Evolutionary conservation across 495 filamentous ascomycete genomes (phyloP).

Genomic region (Friedmanniomyces simplex): DNA sequence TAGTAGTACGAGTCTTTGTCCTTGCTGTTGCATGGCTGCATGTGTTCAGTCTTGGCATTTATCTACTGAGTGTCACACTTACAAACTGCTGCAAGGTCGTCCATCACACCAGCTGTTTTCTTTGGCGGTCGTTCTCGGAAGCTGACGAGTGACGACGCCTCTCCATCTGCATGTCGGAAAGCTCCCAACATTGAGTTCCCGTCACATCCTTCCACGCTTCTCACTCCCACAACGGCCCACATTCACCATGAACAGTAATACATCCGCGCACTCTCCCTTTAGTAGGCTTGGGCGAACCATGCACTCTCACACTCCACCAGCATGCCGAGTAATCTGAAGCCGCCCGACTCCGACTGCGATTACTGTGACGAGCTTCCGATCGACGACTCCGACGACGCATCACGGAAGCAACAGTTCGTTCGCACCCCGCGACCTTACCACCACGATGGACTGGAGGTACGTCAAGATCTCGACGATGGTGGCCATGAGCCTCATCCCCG

Average conservation of each 20-base stretch:
- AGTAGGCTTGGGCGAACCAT: no score
- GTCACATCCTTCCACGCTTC: no score
- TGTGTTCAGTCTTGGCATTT: no score
- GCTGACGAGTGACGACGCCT: no score
- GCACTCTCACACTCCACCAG: neutral
- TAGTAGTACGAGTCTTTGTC: neutral
- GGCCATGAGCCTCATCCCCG: neutral
- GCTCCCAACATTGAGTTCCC: no score
- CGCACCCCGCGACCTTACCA: conserved; percentile 9
- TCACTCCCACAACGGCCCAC: neutral
- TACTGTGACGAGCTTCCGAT: neutral
- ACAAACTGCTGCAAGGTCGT: no score
- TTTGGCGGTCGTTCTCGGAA: no score
- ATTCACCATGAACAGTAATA: neutral
- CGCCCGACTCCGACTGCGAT: neutral
- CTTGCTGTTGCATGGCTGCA: no score
- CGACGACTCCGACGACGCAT: neutral
- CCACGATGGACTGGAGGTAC: conserved; percentile 6
- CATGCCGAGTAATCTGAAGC: neutral
- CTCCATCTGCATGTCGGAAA: conserved; percentile 5
- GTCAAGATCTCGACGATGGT: neutral
- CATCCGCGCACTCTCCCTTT: no score
- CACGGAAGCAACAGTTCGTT: neutral
- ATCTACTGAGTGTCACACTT: no score
- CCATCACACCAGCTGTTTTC: no score